phyloP scores from a whole-genome alignment of 169 alveolate genomes.

The Besnoitia besnoiti region DNA sequence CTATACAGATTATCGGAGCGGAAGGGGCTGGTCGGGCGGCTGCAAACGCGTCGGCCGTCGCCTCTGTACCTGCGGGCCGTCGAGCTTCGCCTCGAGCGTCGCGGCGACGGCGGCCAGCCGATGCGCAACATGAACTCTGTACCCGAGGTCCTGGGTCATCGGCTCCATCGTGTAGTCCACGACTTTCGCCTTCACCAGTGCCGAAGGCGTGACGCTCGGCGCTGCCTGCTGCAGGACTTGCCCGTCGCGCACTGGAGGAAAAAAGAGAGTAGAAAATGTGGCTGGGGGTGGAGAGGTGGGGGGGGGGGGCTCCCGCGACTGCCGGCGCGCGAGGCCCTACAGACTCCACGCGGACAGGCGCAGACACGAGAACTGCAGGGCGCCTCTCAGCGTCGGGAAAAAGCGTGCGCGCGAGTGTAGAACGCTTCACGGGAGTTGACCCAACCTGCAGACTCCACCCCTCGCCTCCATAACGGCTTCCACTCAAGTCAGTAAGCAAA shows the following conservation, averaged over 20 bases:
- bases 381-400: not conserved
- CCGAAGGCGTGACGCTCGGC: not conserved
- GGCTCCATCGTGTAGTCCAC: conserved; percentile 13
- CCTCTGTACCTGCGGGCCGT: conserved; percentile 23
- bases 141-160: not conserved
- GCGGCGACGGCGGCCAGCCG: not conserved
- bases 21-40: too few relatives aligned
- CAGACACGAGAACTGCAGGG: not conserved
- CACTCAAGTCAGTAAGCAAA: too few relatives aligned
- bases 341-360: not conserved
- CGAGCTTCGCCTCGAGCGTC: conserved; percentile 15
- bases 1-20: too few relatives aligned
- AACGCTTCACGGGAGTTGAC: too few relatives aligned
- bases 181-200: not conserved
- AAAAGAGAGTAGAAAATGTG: not conserved
- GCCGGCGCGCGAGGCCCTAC: not conserved
- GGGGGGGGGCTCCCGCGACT: not conserved
- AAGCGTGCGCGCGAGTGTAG: too few relatives aligned
- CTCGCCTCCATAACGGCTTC: too few relatives aligned
- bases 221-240: not conserved
- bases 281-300: not conserved
- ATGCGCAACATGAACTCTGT: conserved; percentile 4
- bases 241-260: conserved; percentile 12
- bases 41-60: too few relatives aligned
- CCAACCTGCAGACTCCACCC: too few relatives aligned